Evolutionary conservation across 768 basidiomycete genomes (phyloP), one percentile per base, ranked within the genome.

Genomic region (Favolaschia claudopus): DNA sequence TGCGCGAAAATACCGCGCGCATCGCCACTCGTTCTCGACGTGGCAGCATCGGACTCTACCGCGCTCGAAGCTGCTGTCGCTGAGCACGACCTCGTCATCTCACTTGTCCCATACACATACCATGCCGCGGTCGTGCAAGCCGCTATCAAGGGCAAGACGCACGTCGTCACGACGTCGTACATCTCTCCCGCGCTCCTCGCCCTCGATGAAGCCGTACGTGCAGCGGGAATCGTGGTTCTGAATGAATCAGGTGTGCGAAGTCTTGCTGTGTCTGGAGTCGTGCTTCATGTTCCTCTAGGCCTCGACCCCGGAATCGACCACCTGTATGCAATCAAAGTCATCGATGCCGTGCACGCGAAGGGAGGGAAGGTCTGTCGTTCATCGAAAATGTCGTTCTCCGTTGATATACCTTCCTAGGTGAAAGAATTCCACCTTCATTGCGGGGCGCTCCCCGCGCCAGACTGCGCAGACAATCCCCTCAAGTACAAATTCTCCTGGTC

Each of bases 401-500:
- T 17, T 34, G 33, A 34, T 9, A 34, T 17, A 34, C 33, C 33
- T 34, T 9, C 10, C 39, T n/a, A 97, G 92, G 81, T 96, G 76
- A 95, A 92, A 70, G 78, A 91, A 63, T 98, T 99, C 85, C 77
- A 90, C 55, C 95, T 93, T 0, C 96, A 93, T 84, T 98, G 96
- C 65, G 95, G 96, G 69, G 96, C 96, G 58, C 89, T 98, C 42
- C 95, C 95, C 45, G 95, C 95, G 0, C 92, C 95, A 8, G 89
- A 93, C 65, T 90, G 89, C 71, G 86, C 93, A 7, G 87, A 88
- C 70, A 99, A 99, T 79, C 95, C 96, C 1, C 89, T 99, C 59
- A 95, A 95, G 9, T 99, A 98, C 87, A 97, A 97, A 74, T 97
- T 99, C 80, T 96, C 95, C 29, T 99, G 96, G 96, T 96, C 94